Evolutionary conservation across 352 stramenopile genomes (phyloP), one percentile per base, ranked within the genome.

Genomic region (Pythium rishiriense): DNA sequence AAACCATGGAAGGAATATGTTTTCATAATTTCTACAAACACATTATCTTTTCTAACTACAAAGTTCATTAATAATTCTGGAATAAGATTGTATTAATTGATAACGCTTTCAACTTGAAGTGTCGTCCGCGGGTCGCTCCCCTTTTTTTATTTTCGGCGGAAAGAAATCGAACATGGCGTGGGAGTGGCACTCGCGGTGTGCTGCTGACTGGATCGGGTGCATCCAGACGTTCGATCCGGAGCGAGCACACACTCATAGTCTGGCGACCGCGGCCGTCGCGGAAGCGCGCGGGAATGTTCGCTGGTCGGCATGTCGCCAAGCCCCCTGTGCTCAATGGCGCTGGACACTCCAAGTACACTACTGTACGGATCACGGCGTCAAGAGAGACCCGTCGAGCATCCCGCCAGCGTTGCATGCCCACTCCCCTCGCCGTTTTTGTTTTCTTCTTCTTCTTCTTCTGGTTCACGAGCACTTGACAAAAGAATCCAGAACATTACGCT

Each of bases 51-150:
- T 43, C 11, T 17, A 19, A 21, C 7, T 43, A 2, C 31, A 35
- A 5, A 35, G 5, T 43, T 12, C 2, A 19, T 11, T 2, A 17
- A 11, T 10, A 1, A n/a, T 21, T n/a, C n/a, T 3, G 46, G 46
- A 52, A 52, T 52, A 52, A 52, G 46, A 52, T 52, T 52, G 46
- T 52, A 52, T 43, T 21, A 43, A 43, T 17, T 17, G 37, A 43
- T 43, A 43, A 1, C n/a, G n/a, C 37, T 6, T 12, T 2, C 37
- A 43, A 52, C 46, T 52, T 52, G 46, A 52, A 52, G 46, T 35
- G 33, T 39, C 33, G 33, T n/a, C n/a, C n/a, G n/a, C n/a, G n/a
- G n/a, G n/a, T n/a, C n/a, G n/a, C n/a, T n/a, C n/a, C n/a, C n/a
- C n/a, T n/a, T n/a, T n/a, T n/a, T n/a, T n/a, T n/a, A n/a, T n/a